phyloP scores from a whole-genome alignment of 164 flowering plant species.

The Taxillus chinensis region DNA sequence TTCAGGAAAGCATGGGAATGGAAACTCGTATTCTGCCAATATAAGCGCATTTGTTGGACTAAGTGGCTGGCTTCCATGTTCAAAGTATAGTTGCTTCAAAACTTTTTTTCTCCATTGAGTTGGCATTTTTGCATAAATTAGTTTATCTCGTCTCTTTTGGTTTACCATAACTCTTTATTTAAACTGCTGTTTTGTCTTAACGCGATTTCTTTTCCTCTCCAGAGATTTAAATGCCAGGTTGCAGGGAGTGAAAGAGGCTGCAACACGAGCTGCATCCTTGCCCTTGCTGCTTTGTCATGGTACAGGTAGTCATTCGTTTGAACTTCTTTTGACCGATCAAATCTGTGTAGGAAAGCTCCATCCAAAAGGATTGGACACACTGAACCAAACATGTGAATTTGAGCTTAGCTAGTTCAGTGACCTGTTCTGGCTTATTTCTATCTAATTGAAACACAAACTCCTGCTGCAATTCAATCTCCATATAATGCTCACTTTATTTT shows the following conservation, averaged over 20 bases:
- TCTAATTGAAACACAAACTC: no score
- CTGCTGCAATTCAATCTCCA: no score
- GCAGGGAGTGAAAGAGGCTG: neutral
- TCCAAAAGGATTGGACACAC: no score
- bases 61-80: conserved; percentile 6
- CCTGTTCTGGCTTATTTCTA: no score
- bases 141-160: no score
- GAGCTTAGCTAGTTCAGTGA: no score
- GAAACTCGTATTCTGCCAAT: neutral
- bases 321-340: neutral
- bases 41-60: conserved; percentile 2
- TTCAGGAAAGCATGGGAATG: conserved; percentile 2
- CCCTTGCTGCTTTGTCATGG: conserved; percentile 3
- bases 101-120: neutral
- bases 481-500: no score
- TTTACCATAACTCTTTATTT: neutral
- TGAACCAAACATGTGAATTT: no score
- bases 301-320: neutral
- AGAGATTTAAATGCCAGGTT: neutral
- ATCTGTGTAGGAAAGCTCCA: no score
- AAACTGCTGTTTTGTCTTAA: neutral
- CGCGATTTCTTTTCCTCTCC: neutral
- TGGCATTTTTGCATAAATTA: no score
- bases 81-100: neutral
- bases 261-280: neutral